Base-by-base conservation (phyloP, 148 eudicot genomes). In the Silene conica region DNA sequence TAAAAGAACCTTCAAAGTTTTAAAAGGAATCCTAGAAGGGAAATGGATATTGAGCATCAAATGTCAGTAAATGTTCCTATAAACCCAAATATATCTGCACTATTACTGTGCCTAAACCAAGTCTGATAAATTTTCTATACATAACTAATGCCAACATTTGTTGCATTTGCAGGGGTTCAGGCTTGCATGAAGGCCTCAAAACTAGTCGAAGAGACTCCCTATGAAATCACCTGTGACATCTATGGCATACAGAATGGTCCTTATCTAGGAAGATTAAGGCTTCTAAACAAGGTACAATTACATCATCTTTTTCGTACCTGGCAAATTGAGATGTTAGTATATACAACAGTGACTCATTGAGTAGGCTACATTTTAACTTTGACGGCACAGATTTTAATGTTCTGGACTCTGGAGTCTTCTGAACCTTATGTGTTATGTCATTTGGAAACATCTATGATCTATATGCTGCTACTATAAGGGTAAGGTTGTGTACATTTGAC, bases 21-120 rank as follows among this genome's bases (percentile, higher is more conserved):
- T 95, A 84, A 90, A 90, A 94, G 99, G 92, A n/a, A 86, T 92
- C 75, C 82, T 92, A 64, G 94, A 90, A 84, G 99, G 99, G 63
- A 92, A 89, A 85, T 95, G 99, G 99, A 87, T 95, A 57, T 79
- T 95, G 31, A 84, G 67, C 73, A 73, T 82, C 41, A 86, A 84
- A 67, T 92, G 95, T 92, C 38, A 88, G 97, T 84, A 68, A 38
- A 19, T 46, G n/a, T 26, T 71, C 12, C 38, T 1, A 68, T 22
- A 15, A 48, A 28, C n/a, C n/a, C 21, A 56, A 19, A 67, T 67
- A 16, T 62, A 22, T 76, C 69, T 48, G 34, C 26, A 14, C 26
- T 43, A 11, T 31, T 13, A 41, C 8, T 48, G 16, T 65, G 28
- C 50, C 56, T 3, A 63, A 22, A 22, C 21, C 67, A 73, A 62